These are phyloP conservation scores for Ceriops tagal DNA, from an alignment of 345 rosid species.

Conservation along the genomic window DNA sequence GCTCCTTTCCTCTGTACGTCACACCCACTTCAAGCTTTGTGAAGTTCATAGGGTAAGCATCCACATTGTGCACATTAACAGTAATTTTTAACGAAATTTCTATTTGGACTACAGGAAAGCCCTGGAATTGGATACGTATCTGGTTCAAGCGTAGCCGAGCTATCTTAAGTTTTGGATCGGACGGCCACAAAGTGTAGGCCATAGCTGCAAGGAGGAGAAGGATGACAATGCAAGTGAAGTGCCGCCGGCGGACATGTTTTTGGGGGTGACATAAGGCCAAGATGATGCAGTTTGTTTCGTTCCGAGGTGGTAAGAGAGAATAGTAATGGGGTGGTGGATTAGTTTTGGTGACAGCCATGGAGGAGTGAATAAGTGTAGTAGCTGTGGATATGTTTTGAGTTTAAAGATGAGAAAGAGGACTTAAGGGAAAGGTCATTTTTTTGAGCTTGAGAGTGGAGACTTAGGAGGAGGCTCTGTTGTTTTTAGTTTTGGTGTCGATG, in stretches of 20 bases:
- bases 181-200: conserved; percentile 63
- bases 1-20: conserved; percentile 58
- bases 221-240: conserved; percentile 1
- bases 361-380: neutral
- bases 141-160: conserved; percentile 45
- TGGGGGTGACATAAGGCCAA: conserved; percentile 2
- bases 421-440: no score
- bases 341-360: conserved; percentile 33
- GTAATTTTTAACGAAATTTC: conserved; percentile 57
- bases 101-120: conserved; percentile 39
- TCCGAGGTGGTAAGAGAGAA: conserved; percentile 7
- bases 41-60: conserved; percentile 64
- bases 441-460: conserved; percentile 6
- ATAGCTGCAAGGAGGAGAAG: conserved; percentile 34
- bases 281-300: conserved; percentile 25
- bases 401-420: conserved; percentile 15
- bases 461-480: conserved; percentile 13
- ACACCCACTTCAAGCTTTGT: conserved; percentile 47
- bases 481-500: conserved; percentile 1
- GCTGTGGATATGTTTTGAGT: conserved; percentile 14
- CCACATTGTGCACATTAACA: conserved; percentile 55
- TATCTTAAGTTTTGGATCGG: conserved; percentile 60
- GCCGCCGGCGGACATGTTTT: conserved; percentile 13
- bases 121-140: conserved; percentile 37
- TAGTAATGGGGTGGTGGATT: no score